Conservation (phyloP, 1,284 basidiomycete genomes). For the Cryptococcus sp. region DNA sequence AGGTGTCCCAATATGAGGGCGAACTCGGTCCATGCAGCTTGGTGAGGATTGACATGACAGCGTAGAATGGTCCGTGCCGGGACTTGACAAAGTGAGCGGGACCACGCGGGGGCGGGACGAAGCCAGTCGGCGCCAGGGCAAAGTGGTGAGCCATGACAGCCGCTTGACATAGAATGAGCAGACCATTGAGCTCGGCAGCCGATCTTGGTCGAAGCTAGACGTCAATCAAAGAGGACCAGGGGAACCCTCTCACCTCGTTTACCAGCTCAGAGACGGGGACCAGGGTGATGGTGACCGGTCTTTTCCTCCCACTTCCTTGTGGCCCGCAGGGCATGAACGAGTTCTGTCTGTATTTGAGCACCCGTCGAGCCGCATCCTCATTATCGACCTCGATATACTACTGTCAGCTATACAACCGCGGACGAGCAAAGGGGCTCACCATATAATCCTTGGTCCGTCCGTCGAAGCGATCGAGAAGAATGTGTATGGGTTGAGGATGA, state of each 20-base stretch:
- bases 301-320: constrained; percentile 25
- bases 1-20: constrained; percentile 40
- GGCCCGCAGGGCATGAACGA: constrained; percentile 37
- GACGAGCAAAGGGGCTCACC: constrained; percentile 17
- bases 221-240: background rate
- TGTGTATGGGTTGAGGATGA: constrained; percentile 40
- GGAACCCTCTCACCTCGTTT: constrained; percentile 38
- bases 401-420: constrained; percentile 4
- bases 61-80: constrained; percentile 42
- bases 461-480: constrained; percentile 40
- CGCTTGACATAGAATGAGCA: constrained; percentile 41
- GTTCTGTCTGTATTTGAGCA: constrained; percentile 43
- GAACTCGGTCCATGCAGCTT: constrained; percentile 31
- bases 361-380: constrained; percentile 26
- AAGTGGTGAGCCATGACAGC: constrained; percentile 21
- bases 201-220: constrained; percentile 37
- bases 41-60: constrained; percentile 36
- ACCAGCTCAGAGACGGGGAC: constrained; percentile 36
- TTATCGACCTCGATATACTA: constrained; percentile 44
- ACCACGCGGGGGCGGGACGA: constrained; percentile 13
- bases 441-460: constrained; percentile 46
- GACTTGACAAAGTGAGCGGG: constrained; percentile 40
- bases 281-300: constrained; percentile 43
- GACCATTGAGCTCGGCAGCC: constrained; percentile 29
- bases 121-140: constrained; percentile 4